Conservation (phyloP, 2,329 filamentous ascomycete species). For the Pochonia chlamydosporia region DNA sequence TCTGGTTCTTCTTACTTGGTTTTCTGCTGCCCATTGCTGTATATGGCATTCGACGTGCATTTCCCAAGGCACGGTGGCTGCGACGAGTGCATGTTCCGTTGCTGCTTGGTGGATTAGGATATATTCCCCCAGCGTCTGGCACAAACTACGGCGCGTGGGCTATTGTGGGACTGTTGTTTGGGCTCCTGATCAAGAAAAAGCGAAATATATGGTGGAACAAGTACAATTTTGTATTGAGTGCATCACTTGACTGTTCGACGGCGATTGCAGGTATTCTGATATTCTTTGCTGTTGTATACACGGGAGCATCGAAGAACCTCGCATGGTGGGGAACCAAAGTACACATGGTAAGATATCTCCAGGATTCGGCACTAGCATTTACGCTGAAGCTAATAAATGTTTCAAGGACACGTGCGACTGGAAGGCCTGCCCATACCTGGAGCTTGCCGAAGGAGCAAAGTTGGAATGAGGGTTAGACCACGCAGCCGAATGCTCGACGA, state of each 20-base stretch:
- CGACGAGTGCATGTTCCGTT: slow-evolving; percentile 23
- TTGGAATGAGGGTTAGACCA: neutral
- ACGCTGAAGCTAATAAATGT: neutral
- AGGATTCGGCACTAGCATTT: neutral
- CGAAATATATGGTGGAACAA: slow-evolving; percentile 22
- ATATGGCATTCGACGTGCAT: slow-evolving; percentile 27
- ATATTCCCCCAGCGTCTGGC: slow-evolving; percentile 25
- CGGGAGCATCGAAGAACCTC: slow-evolving; percentile 15
- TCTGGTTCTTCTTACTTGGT: slow-evolving; percentile 51
- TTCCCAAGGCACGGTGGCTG: slow-evolving; percentile 18
- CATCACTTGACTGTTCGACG: slow-evolving; percentile 24
- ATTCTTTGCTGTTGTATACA: slow-evolving; percentile 27
- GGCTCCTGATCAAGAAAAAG: slow-evolving; percentile 18
- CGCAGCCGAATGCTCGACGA: too few species aligned
- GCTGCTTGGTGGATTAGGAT: slow-evolving; percentile 22
- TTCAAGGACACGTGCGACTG: neutral
- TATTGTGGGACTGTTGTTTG: slow-evolving; percentile 23
- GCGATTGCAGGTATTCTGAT: slow-evolving; percentile 26
- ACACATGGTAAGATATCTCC: neutral
- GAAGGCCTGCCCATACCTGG: neutral
- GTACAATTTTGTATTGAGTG: slow-evolving; percentile 26
- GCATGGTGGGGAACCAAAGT: slow-evolving; percentile 24
- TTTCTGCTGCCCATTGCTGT: slow-evolving; percentile 40
- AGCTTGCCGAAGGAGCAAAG: neutral
- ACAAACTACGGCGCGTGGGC: slow-evolving; percentile 27